phyloP scores from a whole-genome alignment of 2,329 filamentous ascomycete species.

The Xenosphaeropsis pyriputrescens region DNA sequence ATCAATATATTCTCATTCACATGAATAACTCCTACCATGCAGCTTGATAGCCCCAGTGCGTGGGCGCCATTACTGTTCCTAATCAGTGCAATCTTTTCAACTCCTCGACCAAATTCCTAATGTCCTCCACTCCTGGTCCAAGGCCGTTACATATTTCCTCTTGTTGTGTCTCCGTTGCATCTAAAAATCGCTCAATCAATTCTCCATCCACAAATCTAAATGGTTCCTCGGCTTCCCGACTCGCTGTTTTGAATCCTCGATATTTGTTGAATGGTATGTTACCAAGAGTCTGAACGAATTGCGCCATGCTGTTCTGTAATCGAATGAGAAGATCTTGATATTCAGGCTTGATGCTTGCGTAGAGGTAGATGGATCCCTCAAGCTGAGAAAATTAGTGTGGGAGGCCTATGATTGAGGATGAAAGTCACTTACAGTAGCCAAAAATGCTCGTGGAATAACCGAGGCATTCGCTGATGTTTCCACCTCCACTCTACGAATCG shows the following conservation, averaged over 20 bases:
- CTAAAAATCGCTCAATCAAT: constrained; percentile 72
- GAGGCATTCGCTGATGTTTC: constrained; percentile 46
- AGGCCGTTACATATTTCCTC: constrained; percentile 35
- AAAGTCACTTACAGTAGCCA: constrained; percentile 58
- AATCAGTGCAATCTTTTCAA: constrained; percentile 44
- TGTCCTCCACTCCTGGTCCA: constrained; percentile 45
- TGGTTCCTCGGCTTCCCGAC: constrained; percentile 58
- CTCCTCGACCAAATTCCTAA: constrained; percentile 47
- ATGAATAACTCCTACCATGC: no score
- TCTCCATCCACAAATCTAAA: constrained; percentile 88
- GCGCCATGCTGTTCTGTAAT: constrained; percentile 59
- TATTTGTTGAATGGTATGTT: constrained; percentile 64
- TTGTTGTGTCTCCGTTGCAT: constrained; percentile 45
- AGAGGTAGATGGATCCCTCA: constrained; percentile 84
- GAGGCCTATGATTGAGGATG: not conserved
- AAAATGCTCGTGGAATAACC: constrained; percentile 69
- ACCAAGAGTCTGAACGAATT: constrained; percentile 53
- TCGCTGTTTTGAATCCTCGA: constrained; percentile 66
- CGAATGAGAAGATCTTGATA: constrained; percentile 71
- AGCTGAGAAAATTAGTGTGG: constrained; percentile 36
- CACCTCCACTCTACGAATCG: constrained; percentile 62
- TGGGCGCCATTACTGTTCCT: no score
- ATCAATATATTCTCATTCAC: no score
- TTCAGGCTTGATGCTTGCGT: constrained; percentile 58
- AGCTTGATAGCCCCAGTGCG: no score